A percentile compares a stretch with the other conserved stretches of the same genome.
Conservation (phyloP, 1,284 basidiomycete species). For the Thelephora terrestris region DNA sequence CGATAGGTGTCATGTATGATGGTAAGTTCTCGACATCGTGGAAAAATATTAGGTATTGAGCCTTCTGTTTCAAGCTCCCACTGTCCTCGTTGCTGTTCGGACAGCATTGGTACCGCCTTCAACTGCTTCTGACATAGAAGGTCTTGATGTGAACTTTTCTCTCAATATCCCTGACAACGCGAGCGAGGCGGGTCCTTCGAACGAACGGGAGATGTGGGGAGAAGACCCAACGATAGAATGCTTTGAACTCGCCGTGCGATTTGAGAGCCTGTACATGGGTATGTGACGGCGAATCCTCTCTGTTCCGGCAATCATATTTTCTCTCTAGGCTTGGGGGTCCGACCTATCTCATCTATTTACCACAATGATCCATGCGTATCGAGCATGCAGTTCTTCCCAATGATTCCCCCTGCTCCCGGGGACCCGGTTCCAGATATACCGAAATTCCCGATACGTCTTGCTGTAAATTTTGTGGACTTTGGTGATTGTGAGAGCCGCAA, state of each 20-base stretch:
- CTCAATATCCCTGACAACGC: background rate
- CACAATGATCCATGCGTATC: slow-evolving; percentile 28
- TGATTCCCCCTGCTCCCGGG: slow-evolving; percentile 19
- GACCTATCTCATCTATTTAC: slow-evolving; percentile 34
- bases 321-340: slow-evolving; percentile 30
- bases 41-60: background rate
- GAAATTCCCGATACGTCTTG: slow-evolving; percentile 32
- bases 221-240: slow-evolving; percentile 54
- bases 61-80: slow-evolving; percentile 15
- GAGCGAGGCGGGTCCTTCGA: slow-evolving; percentile 13
- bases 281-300: slow-evolving; percentile 1
- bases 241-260: slow-evolving; percentile 45
- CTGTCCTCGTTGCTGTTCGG: slow-evolving; percentile 56
- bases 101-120: slow-evolving; percentile 35
- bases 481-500: slow-evolving; percentile 42
- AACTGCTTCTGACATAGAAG: slow-evolving; percentile 7
- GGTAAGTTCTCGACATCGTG: slow-evolving; percentile 28
- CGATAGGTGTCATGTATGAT: slow-evolving; percentile 54
- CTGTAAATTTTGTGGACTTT: slow-evolving; percentile 45
- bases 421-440: slow-evolving; percentile 14
- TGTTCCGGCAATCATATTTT: background rate
- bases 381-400: slow-evolving; percentile 36
- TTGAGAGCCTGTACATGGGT: slow-evolving; percentile 34
- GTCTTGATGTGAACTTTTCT: slow-evolving; percentile 9
- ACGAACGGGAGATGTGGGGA: slow-evolving; percentile 51